A percentile compares a stretch with the other conserved stretches of the same genome.
Conservation (phyloP, 2,329 filamentous ascomycete species). For the Fusarium sterilihyphosum region DNA sequence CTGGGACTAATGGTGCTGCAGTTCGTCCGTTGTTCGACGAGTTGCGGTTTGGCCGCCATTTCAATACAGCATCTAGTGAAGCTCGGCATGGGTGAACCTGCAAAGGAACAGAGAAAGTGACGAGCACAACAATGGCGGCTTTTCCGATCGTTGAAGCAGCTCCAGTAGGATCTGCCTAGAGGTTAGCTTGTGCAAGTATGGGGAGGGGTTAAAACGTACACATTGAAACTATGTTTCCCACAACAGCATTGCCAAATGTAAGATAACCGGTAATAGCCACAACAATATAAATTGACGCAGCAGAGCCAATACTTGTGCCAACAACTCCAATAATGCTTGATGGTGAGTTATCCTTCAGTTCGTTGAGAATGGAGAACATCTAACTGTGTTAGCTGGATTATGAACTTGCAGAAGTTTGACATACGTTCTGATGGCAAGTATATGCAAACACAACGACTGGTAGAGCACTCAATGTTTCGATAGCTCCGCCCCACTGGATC, state of each 20-base stretch:
- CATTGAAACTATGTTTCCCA: conserved; percentile 94
- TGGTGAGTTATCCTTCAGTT: conserved; percentile 87
- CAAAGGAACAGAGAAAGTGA: conserved; percentile 95
- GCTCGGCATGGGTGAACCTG: conserved; percentile 96
- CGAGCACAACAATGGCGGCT: conserved; percentile 92
- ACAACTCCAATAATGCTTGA: conserved; percentile 80
- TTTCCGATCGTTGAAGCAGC: conserved; percentile 91
- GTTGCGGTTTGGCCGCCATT: conserved; percentile 77
- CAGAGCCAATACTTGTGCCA: conserved; percentile 83
- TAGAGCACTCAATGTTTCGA: conserved; percentile 83
- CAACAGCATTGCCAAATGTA: conserved; percentile 89
- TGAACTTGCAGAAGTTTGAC: conserved; percentile 34
- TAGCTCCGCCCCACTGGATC: conserved; percentile 80
- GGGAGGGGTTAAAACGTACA: conserved; percentile 63
- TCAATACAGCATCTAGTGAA: conserved; percentile 92
- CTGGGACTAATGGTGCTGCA: conserved; percentile 55
- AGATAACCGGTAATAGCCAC: conserved; percentile 96
- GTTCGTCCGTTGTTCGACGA: conserved; percentile 51
- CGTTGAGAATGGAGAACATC: conserved; percentile 99
- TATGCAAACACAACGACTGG: conserved; percentile 99
- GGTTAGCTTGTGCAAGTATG: conserved; percentile 31
- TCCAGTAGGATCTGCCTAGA: conserved; percentile 50
- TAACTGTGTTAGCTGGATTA: conserved; percentile 48
- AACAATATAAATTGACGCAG: conserved; percentile 86
- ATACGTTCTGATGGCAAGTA: conserved; percentile 96